Evolutionary conservation across 345 rosid genomes (phyloP), one percentile per base, ranked within the genome.

Genomic region (Lumnitzera racemosa): DNA sequence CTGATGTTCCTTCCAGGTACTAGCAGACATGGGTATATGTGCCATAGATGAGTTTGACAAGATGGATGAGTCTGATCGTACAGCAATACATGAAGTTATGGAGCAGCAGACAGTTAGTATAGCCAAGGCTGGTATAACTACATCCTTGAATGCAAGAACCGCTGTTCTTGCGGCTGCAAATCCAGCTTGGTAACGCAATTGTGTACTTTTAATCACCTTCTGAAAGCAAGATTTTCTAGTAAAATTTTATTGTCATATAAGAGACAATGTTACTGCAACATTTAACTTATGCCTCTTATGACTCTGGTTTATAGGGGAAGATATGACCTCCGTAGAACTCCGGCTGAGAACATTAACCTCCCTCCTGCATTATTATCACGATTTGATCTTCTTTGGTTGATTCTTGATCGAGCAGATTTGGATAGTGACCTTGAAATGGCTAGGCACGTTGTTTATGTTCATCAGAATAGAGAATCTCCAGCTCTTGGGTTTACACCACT

Each of bases 71-170:
- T 90, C 89, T 36, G 99, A 94, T 79, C 92, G 99, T 59, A 90
- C 99, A 31, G 90, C 97, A 15, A 94, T 94, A 62, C 99, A 94
- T 63, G 99, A 94, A 72, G 99, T 94, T 59, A 94, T 90, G 97
- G 97, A 90, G 78, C 99, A 90, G 81, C 99, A 94, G 79, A 94
- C 99, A 61, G 97, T 94, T 36, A 94, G 99, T 83, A 94, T 94
- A 69, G 99, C 99, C 5, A 94, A 94, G 80, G 99, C 99, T 67
- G 99, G 99, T 70, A 90, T 94, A 58, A 94, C 97, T 48, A 94
- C 99, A 24, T 90, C 99, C 23, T 68, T 94, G 68, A 94, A 94
- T 59, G 99, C 99, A 63, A 82, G 99, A 79, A 94, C 97, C 59
- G 97, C 96, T 55, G 83, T 94, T 78, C 89, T 94, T 75, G 92